These are phyloP conservation scores for Fagopyrum tataricum DNA, from an alignment of 148 eudicot genomes.

Conservation along the genomic window DNA sequence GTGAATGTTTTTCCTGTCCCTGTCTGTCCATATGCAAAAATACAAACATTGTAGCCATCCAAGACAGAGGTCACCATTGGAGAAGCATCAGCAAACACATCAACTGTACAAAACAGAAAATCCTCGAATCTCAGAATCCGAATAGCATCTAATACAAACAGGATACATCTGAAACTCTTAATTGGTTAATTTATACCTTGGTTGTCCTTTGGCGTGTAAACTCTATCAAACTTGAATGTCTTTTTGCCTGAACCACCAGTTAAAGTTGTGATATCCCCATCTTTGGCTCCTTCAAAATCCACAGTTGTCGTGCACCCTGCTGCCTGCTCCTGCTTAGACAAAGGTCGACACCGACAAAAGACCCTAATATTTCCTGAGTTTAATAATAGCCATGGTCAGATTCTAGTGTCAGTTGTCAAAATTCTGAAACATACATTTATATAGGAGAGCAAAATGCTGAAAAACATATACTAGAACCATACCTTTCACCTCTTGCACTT, in stretches of 20 bases:
- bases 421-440: background rate
- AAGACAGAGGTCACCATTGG: constrained; percentile 87
- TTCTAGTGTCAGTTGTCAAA: background rate
- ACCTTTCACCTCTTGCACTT: constrained; percentile 93
- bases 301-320: constrained; percentile 54
- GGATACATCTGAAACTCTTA: background rate
- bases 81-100: constrained; percentile 83
- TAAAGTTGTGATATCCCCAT: constrained; percentile 68
- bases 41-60: constrained; percentile 94
- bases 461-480: constrained; percentile 13
- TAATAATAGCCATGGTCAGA: constrained; percentile 7
- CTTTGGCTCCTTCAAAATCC: constrained; percentile 77
- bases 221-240: constrained; percentile 73
- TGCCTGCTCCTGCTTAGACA: constrained; percentile 51
- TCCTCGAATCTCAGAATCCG: background rate
- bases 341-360: constrained; percentile 86
- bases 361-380: constrained; percentile 88
- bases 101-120: constrained; percentile 38
- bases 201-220: constrained; percentile 80
- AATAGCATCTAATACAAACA: background rate
- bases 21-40: constrained; percentile 96
- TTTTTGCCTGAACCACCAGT: constrained; percentile 54
- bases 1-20: constrained; percentile 97
- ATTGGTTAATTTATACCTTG: constrained; percentile 45
- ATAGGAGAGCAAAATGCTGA: background rate